Base-by-base conservation (phyloP, 306 rosid species). In the Morella rubra region DNA sequence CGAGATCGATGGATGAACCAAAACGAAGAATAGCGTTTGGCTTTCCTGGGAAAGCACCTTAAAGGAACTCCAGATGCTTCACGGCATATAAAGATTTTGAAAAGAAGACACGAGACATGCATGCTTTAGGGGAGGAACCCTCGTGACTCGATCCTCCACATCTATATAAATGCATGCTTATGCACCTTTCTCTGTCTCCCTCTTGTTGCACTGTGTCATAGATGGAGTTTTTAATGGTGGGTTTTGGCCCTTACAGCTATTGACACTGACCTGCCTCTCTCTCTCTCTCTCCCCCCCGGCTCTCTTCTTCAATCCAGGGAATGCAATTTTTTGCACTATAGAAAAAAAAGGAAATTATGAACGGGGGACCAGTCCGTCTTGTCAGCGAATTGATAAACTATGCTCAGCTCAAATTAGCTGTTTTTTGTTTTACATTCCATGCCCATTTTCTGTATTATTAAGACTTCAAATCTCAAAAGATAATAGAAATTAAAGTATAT, bases 221-320 rank as follows among this genome's bases (percentile, higher is more conserved):
- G 72, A 81, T 19, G n/a, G 64, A 51, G 81, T 82, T 74, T 86
- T 86, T 85, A 85, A 81, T 84, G 78, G 78, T 76, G 79, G 76
- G 66, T 73, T 79, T 84, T 81, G 86, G 85, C 77, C 86, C 83
- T 81, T 85, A 83, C 97, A 87, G 92, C 97, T 90, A 87, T 83
- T 83, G 92, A 92, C 90, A 80, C 46, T 75, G 92, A 89, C 88
- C 74, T 51, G 13, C 75, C 58, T 75, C 58, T 74, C 74, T 61
- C 44, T 44, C 70, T 58, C 73, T 80, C 64, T 75, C 77, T 42
- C 13, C 68, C 7, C 73, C 18, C 52, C n/a, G 50, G 27, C 46
- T 41, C 69, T 16, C 19, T 73, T 16, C 71, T 70, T 44, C 49
- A 5, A 1, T 49, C 40, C 27, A 75, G 69, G 76, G 71, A 85